Evolutionary conservation across 345 rosid species (phyloP), one percentile per base, ranked within the genome.

Genomic region (Lepidium aucheri): DNA sequence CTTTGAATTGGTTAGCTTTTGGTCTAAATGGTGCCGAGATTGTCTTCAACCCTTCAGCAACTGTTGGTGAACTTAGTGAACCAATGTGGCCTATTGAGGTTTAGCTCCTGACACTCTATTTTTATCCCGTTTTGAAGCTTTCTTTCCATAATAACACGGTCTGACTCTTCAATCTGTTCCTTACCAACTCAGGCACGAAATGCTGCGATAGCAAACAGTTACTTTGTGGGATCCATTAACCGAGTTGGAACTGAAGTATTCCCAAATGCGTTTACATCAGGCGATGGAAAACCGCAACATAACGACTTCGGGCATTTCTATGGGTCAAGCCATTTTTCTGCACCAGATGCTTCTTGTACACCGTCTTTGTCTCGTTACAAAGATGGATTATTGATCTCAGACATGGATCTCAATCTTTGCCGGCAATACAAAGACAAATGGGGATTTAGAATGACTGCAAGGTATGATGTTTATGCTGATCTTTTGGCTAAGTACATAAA

Each of bases 71-170:
- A 81, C 96, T 93, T 60, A 90, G 97, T 53, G 95, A 93, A 82
- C 99, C 99, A 56, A 90, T 93, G 99, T 93, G 99, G 99, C 95
- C 99, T 15, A 78, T 93, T 46, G 99, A 93, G 96, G 98, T 93
- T 67, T 52, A 20, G 46, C 15, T 68, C 57, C 22, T 32, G 8
- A 53, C 6, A 28, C 44, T 45, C 39, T 52, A 0, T 8, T 17
- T 34, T 7, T 1, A 16, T 26, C 10, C 10, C 10, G 54, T 0
- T 38, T 17, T 18, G 42, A 50, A 55, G 14, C 22, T 42, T 22
- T 47, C 39, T 22, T 33, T 57, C 2, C 33, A 3, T 32, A 1
- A 4, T 10, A 34, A 7, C 33, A 65, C 41, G 4, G 20, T 53
- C 63, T 66, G n/a, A 73, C 13, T 24, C 2, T 50, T 42, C 28